These are phyloP conservation scores for Penstemon newberryi DNA, from an alignment of 257 asterid genomes.

Conservation along the genomic window DNA sequence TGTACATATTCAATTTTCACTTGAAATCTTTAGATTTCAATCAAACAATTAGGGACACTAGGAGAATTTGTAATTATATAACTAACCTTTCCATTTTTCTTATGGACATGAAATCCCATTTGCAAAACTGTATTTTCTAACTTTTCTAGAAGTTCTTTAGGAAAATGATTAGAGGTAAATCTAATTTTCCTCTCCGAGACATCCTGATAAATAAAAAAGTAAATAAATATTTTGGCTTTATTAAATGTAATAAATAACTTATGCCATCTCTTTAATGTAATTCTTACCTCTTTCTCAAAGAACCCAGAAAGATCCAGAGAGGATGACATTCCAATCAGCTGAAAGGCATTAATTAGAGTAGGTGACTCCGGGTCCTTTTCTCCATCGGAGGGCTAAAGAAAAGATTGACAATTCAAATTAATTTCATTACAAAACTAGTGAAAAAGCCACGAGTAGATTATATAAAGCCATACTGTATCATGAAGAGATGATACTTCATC, in stretches of 20 bases:
- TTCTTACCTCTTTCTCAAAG: slow-evolving; percentile 82
- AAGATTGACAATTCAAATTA: slow-evolving; percentile 10
- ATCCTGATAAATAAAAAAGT: slow-evolving; percentile 50
- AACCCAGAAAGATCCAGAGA: slow-evolving; percentile 91
- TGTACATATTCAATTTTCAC: slow-evolving; percentile 34
- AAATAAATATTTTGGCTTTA: neutral
- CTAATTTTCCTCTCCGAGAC: slow-evolving; percentile 89
- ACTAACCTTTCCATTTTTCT: slow-evolving; percentile 86
- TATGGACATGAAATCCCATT: slow-evolving; percentile 80
- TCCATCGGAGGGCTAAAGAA: slow-evolving; percentile 47
- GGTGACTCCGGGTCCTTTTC: slow-evolving; percentile 59
- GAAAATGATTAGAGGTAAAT: slow-evolving; percentile 75
- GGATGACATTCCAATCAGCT: slow-evolving; percentile 93
- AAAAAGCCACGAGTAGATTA: neutral
- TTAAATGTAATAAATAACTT: neutral
- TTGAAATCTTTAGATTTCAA: neutral
- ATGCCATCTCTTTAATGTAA: slow-evolving; percentile 1
- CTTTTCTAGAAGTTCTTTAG: slow-evolving; percentile 75
- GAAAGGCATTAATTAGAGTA: slow-evolving; percentile 72
- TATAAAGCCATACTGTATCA: slow-evolving; percentile 42
- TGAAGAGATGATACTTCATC: slow-evolving; percentile 52
- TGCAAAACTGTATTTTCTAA: slow-evolving; percentile 58
- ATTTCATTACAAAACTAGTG: slow-evolving; percentile 13
- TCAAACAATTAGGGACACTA: neutral
- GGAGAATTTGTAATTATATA: neutral